These are phyloP conservation scores for Cynanchum wilfordii DNA, from an alignment of 257 asterid species.

Conservation along the genomic window DNA sequence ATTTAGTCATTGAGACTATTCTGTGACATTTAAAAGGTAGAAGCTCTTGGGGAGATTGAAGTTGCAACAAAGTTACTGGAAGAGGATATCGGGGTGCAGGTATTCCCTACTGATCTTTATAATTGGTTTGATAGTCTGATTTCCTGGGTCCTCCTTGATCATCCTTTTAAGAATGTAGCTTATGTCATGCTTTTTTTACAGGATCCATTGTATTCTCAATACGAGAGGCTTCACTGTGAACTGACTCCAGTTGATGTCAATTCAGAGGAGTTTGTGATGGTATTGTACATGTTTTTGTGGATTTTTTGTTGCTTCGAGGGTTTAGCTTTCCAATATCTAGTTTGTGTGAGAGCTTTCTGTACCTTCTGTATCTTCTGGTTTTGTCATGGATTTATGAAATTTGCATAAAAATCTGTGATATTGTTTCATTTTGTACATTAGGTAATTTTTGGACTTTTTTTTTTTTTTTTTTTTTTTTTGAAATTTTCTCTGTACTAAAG, in stretches of 20 bases:
- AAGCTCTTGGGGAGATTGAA: constrained; percentile 94
- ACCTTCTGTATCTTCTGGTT: background rate
- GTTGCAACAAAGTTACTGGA: constrained; percentile 80
- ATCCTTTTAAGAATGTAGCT: background rate
- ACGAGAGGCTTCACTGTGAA: constrained; percentile 72
- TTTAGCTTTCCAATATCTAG: constrained; percentile 13
- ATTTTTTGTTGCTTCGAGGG: background rate
- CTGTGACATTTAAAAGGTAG: constrained; percentile 49
- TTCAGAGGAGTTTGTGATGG: constrained; percentile 62
- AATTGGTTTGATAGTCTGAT: background rate
- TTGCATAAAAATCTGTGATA: background rate
- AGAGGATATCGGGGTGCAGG: constrained; percentile 58
- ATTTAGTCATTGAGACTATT: background rate
- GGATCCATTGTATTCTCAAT: constrained; percentile 79
- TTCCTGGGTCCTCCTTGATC: background rate
- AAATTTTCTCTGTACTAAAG: constrained; percentile 10
- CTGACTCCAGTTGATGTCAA: constrained; percentile 59
- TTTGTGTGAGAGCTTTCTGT: background rate
- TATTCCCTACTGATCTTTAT: constrained; percentile 17
- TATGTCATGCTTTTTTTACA: constrained; percentile 24
- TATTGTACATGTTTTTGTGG: constrained; percentile 20
- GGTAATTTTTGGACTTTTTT: background rate
- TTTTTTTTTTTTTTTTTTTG: no score
- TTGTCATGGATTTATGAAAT: background rate
- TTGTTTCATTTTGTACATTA: background rate